phyloP scores from a whole-genome alignment of 345 rosid species.

The Euphorbia pulcherrima region DNA sequence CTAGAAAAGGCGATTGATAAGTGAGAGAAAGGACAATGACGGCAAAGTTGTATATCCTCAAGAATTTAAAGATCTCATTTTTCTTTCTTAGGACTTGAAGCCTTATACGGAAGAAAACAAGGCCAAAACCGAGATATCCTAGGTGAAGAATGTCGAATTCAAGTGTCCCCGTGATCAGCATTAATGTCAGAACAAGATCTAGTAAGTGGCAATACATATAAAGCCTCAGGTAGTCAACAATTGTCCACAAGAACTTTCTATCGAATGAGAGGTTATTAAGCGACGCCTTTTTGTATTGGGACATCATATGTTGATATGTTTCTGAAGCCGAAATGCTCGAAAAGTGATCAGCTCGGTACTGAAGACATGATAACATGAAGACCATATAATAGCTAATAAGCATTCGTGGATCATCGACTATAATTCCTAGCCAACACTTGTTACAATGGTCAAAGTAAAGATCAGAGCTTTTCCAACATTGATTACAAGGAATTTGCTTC shows the following conservation, averaged over 20 bases:
- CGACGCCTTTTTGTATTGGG: conserved; percentile 27
- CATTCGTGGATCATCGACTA: conserved; percentile 40
- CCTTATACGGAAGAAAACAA: conserved; percentile 49
- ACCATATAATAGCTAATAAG: conserved; percentile 42
- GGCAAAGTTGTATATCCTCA: conserved; percentile 43
- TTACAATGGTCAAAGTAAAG: conserved; percentile 32
- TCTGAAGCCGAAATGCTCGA: conserved; percentile 32
- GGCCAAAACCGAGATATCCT: conserved; percentile 52
- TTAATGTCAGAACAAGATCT: conserved; percentile 41
- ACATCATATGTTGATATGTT: conserved; percentile 30
- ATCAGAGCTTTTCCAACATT: conserved; percentile 44
- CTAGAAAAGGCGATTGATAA: conserved; percentile 44
- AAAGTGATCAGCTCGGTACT: conserved; percentile 38
- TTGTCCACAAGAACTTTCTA: conserved; percentile 42
- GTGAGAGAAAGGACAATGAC: conserved; percentile 44
- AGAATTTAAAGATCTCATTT: conserved; percentile 36
- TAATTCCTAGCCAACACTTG: conserved; percentile 44
- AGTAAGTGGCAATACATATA: conserved; percentile 41
- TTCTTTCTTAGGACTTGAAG: conserved; percentile 37
- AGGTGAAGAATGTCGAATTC: conserved; percentile 57
- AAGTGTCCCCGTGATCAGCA: conserved; percentile 54
- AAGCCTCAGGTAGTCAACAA: conserved; percentile 41
- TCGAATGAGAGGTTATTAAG: conserved; percentile 37
- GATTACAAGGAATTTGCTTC: conserved; percentile 31
- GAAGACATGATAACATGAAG: conserved; percentile 40